These are phyloP conservation scores for Syzygium oleosum DNA, from an alignment of 345 rosid genomes.

Conservation along the genomic window DNA sequence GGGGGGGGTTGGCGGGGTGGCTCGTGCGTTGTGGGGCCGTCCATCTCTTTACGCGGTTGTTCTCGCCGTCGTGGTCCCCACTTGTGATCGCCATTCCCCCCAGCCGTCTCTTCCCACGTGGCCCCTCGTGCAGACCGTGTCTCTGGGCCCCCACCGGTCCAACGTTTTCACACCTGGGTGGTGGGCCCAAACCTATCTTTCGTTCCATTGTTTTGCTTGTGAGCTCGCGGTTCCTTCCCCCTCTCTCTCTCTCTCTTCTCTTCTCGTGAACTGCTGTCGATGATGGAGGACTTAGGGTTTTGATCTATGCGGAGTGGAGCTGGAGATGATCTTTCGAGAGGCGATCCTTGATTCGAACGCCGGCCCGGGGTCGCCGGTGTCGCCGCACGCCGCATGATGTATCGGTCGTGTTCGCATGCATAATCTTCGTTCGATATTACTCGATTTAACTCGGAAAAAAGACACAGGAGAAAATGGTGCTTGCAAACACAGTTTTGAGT, in stretches of 20 bases:
- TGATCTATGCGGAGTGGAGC: too few relatives aligned
- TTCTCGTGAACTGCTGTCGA: too few relatives aligned
- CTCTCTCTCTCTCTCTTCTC: too few relatives aligned
- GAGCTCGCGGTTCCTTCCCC: background rate
- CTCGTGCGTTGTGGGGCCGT: background rate
- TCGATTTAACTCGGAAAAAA: background rate
- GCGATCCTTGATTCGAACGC: too few relatives aligned
- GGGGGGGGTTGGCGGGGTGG: background rate
- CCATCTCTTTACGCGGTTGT: background rate
- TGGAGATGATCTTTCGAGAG: too few relatives aligned
- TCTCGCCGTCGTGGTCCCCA: background rate
- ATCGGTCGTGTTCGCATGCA: background rate
- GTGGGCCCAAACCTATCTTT: background rate
- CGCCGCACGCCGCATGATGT: too few relatives aligned
- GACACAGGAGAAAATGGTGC: background rate
- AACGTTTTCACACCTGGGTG: background rate
- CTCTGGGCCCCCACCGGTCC: background rate
- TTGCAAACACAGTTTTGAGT: background rate
- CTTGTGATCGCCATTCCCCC: background rate
- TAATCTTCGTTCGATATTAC: background rate
- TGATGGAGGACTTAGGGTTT: too few relatives aligned
- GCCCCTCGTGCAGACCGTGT: background rate
- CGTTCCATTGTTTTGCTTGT: background rate
- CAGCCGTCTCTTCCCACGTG: background rate
- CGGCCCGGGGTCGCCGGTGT: too few relatives aligned